A percentile compares a stretch with the other conserved stretches of the same genome.
These are phyloP conservation scores for Zasmidium citrigriseum DNA, from an alignment of 2,329 filamentous ascomycete genomes.

Conservation along the genomic window DNA sequence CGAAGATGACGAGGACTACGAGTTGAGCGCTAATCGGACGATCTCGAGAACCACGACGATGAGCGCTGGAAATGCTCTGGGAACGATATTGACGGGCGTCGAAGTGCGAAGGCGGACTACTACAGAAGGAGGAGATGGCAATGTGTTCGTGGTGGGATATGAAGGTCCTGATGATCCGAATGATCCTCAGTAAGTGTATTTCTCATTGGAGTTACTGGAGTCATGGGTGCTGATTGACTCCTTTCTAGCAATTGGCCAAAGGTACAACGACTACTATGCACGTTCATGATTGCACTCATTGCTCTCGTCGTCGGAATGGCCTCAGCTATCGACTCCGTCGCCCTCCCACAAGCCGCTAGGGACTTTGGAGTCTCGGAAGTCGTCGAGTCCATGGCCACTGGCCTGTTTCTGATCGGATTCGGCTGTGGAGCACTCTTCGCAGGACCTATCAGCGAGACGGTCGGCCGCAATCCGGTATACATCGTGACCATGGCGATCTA, in stretches of 20 bases:
- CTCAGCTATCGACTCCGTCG: constrained; percentile 55
- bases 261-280: constrained; percentile 34
- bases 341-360: constrained; percentile 46
- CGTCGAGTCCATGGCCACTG: constrained; percentile 53
- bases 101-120: constrained; percentile 38
- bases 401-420: constrained; percentile 43
- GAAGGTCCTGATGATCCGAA: constrained; percentile 38
- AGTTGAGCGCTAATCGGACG: constrained; percentile 21
- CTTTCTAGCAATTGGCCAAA: constrained; percentile 34
- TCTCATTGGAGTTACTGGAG: no score
- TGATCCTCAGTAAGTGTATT: constrained; percentile 33
- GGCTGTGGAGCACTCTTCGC: constrained; percentile 51
- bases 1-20: constrained; percentile 25
- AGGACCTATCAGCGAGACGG: constrained; percentile 52
- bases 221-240: not conserved
- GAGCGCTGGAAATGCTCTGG: constrained; percentile 36
- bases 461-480: constrained; percentile 49
- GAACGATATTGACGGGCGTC: constrained; percentile 39
- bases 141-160: constrained; percentile 43
- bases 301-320: constrained; percentile 54
- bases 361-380: constrained; percentile 54
- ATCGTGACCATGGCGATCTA: constrained; percentile 48
- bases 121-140: constrained; percentile 38
- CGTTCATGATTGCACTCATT: constrained; percentile 42
- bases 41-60: constrained; percentile 33